Base-by-base conservation (phyloP, 73 alveolate species). In the Blepharisma stoltei region DNA sequence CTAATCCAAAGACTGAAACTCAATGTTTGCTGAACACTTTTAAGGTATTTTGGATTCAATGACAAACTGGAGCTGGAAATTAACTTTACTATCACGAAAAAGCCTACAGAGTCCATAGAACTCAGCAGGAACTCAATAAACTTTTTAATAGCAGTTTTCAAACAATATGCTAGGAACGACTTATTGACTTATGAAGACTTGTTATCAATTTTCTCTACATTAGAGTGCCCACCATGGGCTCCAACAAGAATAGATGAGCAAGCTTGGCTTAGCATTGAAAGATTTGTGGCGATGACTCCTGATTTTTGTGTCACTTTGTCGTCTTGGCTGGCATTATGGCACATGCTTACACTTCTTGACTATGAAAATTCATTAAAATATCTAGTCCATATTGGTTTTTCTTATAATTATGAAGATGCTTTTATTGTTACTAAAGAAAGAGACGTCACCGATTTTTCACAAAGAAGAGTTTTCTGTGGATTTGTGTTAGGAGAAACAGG, bases 1-100 rank as follows among this genome's bases (percentile, higher is more conserved):
- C 44, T 87, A 52, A 77, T 87, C 6, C 21, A 70, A 37, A 87
- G 86, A 53, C 73, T 78, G 94, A 87, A 87, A 52, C 75, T 77
- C 18, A 83, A 83, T 54, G 86, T 89, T 5, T 83, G 89, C 55
- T 87, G 94, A 90, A 71, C 70, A 6, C 79, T 87, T 9, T 46
- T 87, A 8, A 71, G 85, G 47, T 83, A 82, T 49, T 87, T 69
- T 65, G 88, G 88, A 4, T 83, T 78, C 70, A 80, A 78, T 45
- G 81, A 83, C 38, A 54, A 87, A 6, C 67, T 87, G 32, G 6
- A 81, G 38, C 70, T 83, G 4, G 27, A 46, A 27, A 55, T 50
- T 14, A 80, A 78, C 20, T 83, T 67, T 8, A 6, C 66, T 1
- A 75, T 77, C 9, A 44, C 32, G 6, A 85, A 75, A 38, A 11